Evolutionary conservation across 2,329 filamentous ascomycete genomes (phyloP).

Genomic region (Torrubiella hemipterigena): DNA sequence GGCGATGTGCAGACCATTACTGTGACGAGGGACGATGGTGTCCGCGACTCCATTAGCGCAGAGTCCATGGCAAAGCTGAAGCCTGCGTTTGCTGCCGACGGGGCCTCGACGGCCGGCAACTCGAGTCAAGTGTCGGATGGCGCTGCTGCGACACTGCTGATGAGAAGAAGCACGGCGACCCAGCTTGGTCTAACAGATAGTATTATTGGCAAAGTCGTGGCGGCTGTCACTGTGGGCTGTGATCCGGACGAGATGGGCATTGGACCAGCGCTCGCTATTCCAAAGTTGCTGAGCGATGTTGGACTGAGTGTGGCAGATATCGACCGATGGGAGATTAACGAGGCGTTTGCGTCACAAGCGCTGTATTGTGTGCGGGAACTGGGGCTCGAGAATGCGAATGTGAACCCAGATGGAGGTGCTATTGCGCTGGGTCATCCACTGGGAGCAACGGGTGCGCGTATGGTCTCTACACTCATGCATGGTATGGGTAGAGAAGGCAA

Average conservation of each 20-base stretch:
- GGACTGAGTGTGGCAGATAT: slow-evolving; percentile 60
- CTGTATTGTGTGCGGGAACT: slow-evolving; percentile 61
- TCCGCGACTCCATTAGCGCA: slow-evolving; percentile 52
- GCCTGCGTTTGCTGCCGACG: slow-evolving; percentile 68
- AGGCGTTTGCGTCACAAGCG: slow-evolving; percentile 59
- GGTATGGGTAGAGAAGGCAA: slow-evolving; percentile 58
- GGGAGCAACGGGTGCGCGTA: slow-evolving; percentile 75
- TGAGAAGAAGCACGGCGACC: slow-evolving; percentile 70
- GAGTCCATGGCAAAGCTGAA: slow-evolving; percentile 71
- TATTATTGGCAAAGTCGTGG: slow-evolving; percentile 77
- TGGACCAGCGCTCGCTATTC: slow-evolving; percentile 77
- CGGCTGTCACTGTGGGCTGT: slow-evolving; percentile 64
- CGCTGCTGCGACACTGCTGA: slow-evolving; percentile 71
- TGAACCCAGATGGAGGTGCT: slow-evolving; percentile 87
- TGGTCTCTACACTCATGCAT: slow-evolving; percentile 58
- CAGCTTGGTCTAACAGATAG: slow-evolving; percentile 54
- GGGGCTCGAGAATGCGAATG: slow-evolving; percentile 52
- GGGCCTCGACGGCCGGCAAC: slow-evolving; percentile 77
- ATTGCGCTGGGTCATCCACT: slow-evolving; percentile 91
- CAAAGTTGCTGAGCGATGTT: slow-evolving; percentile 60
- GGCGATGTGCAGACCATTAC: slow-evolving; percentile 49
- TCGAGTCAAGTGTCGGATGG: slow-evolving; percentile 78
- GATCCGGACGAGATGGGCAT: slow-evolving; percentile 89
- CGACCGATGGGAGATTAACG: slow-evolving; percentile 86
- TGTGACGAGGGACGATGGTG: slow-evolving; percentile 71